A percentile compares a stretch with the other conserved stretches of the same genome.
Evolutionary conservation across 345 rosid genomes (phyloP).

Genomic region (Trapa incisa): DNA sequence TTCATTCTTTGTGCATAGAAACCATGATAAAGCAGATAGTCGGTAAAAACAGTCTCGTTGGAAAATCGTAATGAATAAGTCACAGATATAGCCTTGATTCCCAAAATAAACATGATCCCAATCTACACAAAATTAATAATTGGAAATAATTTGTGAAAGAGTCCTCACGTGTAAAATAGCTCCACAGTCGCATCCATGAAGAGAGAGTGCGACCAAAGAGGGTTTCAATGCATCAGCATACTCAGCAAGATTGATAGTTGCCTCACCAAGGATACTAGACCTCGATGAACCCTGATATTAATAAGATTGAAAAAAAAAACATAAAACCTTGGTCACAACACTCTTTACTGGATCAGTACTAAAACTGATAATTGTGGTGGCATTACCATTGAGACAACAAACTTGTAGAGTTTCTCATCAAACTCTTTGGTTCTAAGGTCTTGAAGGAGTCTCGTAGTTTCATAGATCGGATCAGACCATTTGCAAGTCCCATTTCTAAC

Average conservation of each 20-base stretch:
- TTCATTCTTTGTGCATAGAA: not conserved
- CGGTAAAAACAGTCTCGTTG: not conserved
- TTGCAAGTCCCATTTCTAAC: constrained; percentile 95
- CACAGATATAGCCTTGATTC: not conserved
- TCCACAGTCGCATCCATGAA: constrained; percentile 82
- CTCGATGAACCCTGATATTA: constrained; percentile 75
- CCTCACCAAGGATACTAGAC: constrained; percentile 88
- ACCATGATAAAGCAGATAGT: not conserved
- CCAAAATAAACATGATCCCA: constrained; percentile 4
- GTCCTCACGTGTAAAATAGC: constrained; percentile 79
- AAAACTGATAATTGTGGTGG: not conserved
- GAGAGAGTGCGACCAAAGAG: constrained; percentile 46
- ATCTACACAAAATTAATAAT: constrained; percentile 4
- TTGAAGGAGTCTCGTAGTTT: constrained; percentile 88
- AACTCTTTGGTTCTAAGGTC: constrained; percentile 63
- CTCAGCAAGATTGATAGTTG: constrained; percentile 78
- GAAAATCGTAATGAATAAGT: too few relatives aligned
- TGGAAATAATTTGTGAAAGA: constrained; percentile 13
- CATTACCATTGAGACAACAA: constrained; percentile 80
- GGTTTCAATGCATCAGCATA: constrained; percentile 88
- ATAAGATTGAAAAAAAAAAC: constrained; percentile 14
- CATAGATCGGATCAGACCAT: constrained; percentile 99
- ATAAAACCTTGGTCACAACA: not conserved
- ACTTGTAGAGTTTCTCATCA: constrained; percentile 75
- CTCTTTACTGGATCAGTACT: not conserved